A percentile compares a stretch with the other conserved stretches of the same genome.
phyloP scores from a whole-genome alignment of 495 filamentous ascomycete species.

The Astrothelium subdiscretum region DNA sequence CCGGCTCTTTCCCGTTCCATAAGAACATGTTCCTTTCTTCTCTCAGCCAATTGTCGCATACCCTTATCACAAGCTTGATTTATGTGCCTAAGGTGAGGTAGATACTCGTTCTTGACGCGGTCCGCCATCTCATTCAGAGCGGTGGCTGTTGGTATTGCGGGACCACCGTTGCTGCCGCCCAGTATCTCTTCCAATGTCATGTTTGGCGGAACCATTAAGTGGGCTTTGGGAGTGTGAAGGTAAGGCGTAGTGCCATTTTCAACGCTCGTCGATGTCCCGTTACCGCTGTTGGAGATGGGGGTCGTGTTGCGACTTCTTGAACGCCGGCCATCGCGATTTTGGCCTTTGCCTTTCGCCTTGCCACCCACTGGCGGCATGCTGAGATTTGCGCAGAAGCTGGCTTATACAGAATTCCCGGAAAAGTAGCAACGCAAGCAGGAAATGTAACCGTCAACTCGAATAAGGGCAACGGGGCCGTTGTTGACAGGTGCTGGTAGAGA shows the following conservation, averaged over 20 bases:
- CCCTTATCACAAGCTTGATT: constrained; percentile 29
- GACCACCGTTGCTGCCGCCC: constrained; percentile 9
- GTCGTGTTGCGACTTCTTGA: constrained; percentile 26
- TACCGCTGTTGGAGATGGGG: constrained; percentile 17
- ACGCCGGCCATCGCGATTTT: constrained; percentile 8
- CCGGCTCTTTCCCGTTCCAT: constrained; percentile 18
- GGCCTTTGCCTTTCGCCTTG: constrained; percentile 18
- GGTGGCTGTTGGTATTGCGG: constrained; percentile 15
- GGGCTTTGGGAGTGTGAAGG: constrained; percentile 12
- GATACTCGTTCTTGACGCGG: constrained; percentile 13
- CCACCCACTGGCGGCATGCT: constrained; percentile 18
- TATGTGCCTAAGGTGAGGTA: constrained; percentile 3
- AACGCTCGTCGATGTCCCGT: constrained; percentile 12
- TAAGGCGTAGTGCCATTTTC: constrained; percentile 12
- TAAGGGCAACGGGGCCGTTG: no score
- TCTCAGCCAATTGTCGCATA: constrained; percentile 77
- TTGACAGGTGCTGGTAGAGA: no score
- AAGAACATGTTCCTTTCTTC: constrained; percentile 38
- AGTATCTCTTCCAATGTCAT: constrained; percentile 20
- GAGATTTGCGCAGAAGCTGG: background rate
- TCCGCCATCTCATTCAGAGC: constrained; percentile 19
- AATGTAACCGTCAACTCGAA: background rate
- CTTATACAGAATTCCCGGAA: background rate
- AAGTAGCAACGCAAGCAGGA: background rate
- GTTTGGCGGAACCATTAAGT: constrained; percentile 10